Percentiles rank a stretch among this genome's conserved stretches.
phyloP scores from a whole-genome alignment of 768 basidiomycete genomes.

The Hemileccinum rubropunctum region DNA sequence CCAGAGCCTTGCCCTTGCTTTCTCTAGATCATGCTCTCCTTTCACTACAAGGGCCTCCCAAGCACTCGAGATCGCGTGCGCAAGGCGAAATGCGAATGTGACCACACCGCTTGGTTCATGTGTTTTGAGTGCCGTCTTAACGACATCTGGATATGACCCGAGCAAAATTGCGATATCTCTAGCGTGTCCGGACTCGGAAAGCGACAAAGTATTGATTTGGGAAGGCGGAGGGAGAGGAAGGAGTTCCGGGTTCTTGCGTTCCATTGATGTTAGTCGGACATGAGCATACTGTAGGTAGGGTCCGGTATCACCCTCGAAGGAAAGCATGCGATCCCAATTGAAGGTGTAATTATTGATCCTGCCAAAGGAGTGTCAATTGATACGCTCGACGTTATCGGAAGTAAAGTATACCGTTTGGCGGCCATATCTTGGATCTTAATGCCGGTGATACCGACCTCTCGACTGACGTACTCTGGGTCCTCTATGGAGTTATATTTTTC shows the following conservation, averaged over 20 bases:
- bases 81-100: slow-evolving; percentile 83
- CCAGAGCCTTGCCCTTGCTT: slow-evolving; percentile 83
- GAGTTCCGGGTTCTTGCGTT: slow-evolving; percentile 87
- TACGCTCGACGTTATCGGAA: background rate
- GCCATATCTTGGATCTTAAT: slow-evolving; percentile 99
- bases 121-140: slow-evolving; percentile 78
- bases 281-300: slow-evolving; percentile 97
- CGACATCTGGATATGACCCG: slow-evolving; percentile 88
- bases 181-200: slow-evolving; percentile 67
- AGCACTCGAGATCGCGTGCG: slow-evolving; percentile 86
- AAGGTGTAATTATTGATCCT: slow-evolving; percentile 97
- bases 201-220: slow-evolving; percentile 65
- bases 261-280: slow-evolving; percentile 87
- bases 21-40: slow-evolving; percentile 71
- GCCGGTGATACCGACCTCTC: slow-evolving; percentile 89
- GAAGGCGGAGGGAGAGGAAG: slow-evolving; percentile 69
- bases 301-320: slow-evolving; percentile 94
- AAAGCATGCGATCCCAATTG: slow-evolving; percentile 91
- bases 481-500: slow-evolving; percentile 88
- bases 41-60: slow-evolving; percentile 91
- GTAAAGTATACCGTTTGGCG: slow-evolving; percentile 69
- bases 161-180: slow-evolving; percentile 86
- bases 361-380: background rate
- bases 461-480: slow-evolving; percentile 75
- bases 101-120: slow-evolving; percentile 91